Conservation (phyloP, 371 early-diverging fungal genomes). For the Rhizopus delemar region DNA sequence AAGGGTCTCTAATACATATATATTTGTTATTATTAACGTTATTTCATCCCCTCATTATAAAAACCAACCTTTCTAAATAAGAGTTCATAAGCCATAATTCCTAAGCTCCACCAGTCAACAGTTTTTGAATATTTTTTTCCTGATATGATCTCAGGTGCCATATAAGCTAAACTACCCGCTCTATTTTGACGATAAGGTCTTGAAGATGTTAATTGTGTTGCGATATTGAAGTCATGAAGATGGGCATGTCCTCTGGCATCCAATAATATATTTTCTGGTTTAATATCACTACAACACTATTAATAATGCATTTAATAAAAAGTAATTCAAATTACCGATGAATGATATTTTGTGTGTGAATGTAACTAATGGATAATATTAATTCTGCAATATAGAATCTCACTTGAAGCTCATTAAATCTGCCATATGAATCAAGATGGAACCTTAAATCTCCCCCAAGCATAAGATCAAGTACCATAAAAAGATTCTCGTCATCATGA, state of each 20-base stretch:
- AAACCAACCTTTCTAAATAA: constrained; percentile 53
- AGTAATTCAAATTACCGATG: constrained; percentile 47
- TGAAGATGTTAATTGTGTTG: constrained; percentile 57
- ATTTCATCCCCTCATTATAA: too few species aligned
- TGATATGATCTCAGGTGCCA: constrained; percentile 75
- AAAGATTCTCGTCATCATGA: constrained; percentile 78
- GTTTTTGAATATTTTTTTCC: constrained; percentile 66
- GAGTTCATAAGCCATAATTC: constrained; percentile 80
- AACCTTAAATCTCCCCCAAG: constrained; percentile 87
- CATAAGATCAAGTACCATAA: constrained; percentile 80
- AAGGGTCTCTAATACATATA: constrained; percentile 67
- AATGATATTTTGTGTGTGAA: constrained; percentile 63
- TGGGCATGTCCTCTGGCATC: constrained; percentile 83
- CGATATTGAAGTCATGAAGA: constrained; percentile 87
- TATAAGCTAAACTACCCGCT: constrained; percentile 76
- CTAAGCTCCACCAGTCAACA: constrained; percentile 91
- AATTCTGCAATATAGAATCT: constrained; percentile 79
- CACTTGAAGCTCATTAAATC: constrained; percentile 70
- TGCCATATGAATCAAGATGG: constrained; percentile 66
- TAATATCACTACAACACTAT: constrained; percentile 74
- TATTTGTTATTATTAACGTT: too few species aligned
- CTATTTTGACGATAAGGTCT: constrained; percentile 56
- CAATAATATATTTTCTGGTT: constrained; percentile 96
- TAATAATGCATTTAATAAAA: not conserved
- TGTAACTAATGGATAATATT: constrained; percentile 65